Conservation (phyloP, 2,329 filamentous ascomycete species). For the Domatiomyces globalis region DNA sequence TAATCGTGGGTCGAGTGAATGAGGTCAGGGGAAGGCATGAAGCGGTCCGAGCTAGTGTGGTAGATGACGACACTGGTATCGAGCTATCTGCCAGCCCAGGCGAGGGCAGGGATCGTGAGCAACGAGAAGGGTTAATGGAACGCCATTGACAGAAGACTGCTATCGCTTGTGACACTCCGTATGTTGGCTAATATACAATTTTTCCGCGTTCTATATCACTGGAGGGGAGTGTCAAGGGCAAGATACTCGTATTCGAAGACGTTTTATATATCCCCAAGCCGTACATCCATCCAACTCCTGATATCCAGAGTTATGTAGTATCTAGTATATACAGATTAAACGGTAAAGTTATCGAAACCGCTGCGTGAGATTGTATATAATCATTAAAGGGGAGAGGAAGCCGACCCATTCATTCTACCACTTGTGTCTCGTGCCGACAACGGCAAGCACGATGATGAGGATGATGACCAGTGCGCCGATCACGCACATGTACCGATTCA, state of each 20-base stretch:
- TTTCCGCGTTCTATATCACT: no score
- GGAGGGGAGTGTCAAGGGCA: no score
- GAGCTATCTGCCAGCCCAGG: not conserved
- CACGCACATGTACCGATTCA: conserved; percentile 48
- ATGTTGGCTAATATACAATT: no score
- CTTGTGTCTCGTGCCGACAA: conserved; percentile 8
- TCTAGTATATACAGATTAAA: not conserved
- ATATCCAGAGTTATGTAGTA: not conserved
- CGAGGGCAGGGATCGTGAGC: not conserved
- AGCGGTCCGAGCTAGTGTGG: conserved; percentile 17
- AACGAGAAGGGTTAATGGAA: not conserved
- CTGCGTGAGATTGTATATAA: not conserved
- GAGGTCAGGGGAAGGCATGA: conserved; percentile 25
- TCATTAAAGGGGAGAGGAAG: not conserved
- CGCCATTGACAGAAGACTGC: not conserved
- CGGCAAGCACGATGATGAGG: conserved; percentile 36
- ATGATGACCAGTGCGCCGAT: conserved; percentile 42
- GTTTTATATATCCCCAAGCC: no score
- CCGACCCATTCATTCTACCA: not conserved
- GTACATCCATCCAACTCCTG: no score
- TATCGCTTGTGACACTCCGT: not conserved
- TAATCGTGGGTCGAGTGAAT: conserved; percentile 60
- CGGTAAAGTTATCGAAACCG: not conserved
- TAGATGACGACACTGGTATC: not conserved
- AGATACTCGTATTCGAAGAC: no score